Base-by-base conservation (phyloP, 2,329 filamentous ascomycete genomes). In the Phialemoniopsis sp. region DNA sequence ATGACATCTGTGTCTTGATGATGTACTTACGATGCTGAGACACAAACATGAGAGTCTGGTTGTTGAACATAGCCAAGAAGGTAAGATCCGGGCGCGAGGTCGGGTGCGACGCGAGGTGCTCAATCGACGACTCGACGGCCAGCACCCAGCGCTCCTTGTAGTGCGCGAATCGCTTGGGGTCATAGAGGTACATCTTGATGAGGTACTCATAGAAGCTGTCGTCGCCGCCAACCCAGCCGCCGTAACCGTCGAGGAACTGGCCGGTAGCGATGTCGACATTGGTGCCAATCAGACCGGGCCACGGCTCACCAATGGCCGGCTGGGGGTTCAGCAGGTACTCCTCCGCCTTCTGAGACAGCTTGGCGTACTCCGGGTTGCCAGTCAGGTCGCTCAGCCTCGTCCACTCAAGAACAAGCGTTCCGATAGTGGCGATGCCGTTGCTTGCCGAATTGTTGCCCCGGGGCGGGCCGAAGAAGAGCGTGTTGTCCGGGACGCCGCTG, bases 131-230 rank as follows among this genome's bases (percentile, higher is more conserved):
- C 49, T 94, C 82, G 38, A 82, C 85, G 3, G 88, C 88, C 1
- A 71, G 56, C 32, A 87, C 64, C 88, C 88, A 95, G 35, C 80
- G 78, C 46, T 90, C 82, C 51, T 73, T 80, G 64, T 91, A 89
- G 3, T 60, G 45, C 2, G 53, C 61, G 52, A 86, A 94, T 4
- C 78, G 72, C 6, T 58, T 50, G 0, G 78, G 70, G 54, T 91
- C 84, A 58, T 94, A 94, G 39, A 91, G 62, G 52, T 82, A 94
- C 86, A 93, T 91, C 68, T 95, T 95, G 60, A 95, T 83, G 26
- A 95, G 75, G 53, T 94, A 94, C 63, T 94, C 88, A 64, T 94
- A 95, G 64, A 84, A 94, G 32, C 81, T 87, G 59, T 94, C 88
- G 21, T 76, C 76, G 7, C 85, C 84, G 37, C 84, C 87, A 30